Base-by-base conservation (phyloP, 225 moss, liverwort and hornwort genomes). In the Takakia lepidozioides region DNA sequence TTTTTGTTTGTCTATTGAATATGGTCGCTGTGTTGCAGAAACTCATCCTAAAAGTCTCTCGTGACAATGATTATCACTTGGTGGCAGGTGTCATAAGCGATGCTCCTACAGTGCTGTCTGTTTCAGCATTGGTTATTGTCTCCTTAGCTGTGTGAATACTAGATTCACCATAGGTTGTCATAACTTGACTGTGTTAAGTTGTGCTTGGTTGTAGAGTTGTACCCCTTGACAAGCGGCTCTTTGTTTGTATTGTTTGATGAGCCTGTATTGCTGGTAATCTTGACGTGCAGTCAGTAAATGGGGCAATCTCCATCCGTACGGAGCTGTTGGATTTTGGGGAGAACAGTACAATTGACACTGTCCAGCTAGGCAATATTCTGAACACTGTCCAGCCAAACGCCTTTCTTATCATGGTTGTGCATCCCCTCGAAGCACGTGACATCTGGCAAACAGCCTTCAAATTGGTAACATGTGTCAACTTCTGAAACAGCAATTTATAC, bases 391-490 rank as follows among this genome's bases (percentile, higher is more conserved):
- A 76, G 60, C 79, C 87, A 16, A 53, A 61, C 19, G 72, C 73
- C 58, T 76, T 82, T 38, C 74, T 92, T 47, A 72, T 92, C 61
- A 62, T 92, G 69, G 84, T 72, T 50, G 76, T 87, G 74, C 79
- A 87, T 57, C 92, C 92, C 25, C 71, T 64, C 55, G 84, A 59
- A 60, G 92, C 82, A 24, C 76, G 74, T 58, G 92, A 92, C 51
- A 72, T 87, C 32, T 92, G 82, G 54, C 61, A 46, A 14, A 57
- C 60, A 27, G 71, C 84, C 8, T 56, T 23, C 27, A 36, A 58
- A 48, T 58, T 84, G 84, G 92, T 86, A 55, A 60, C 25, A 30
- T 27, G 2, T 10, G 18, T 5, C 15, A 25, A 11, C 18, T 30
- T 30, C 5, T 48, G 26, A 25, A 21, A 21, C 25, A 5, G 22